Evolutionary conservation across 768 basidiomycete genomes (phyloP).

Genomic region (Hygrophoropsis aurantiaca): DNA sequence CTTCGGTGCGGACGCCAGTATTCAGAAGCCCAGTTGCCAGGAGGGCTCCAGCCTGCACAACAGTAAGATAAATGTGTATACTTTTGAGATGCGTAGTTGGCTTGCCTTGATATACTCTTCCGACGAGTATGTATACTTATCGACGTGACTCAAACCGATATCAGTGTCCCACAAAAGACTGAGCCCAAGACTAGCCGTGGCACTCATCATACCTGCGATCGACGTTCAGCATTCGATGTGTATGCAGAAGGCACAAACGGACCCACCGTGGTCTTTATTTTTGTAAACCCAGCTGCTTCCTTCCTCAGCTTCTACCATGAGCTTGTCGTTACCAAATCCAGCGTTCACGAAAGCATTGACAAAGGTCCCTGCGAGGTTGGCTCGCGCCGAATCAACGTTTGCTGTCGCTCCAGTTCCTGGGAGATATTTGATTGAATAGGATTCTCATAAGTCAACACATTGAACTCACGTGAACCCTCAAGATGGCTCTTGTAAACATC

Average conservation of each 20-base stretch:
- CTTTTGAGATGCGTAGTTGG: neutral
- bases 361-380: constrained; percentile 93
- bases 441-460: neutral
- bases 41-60: constrained; percentile 77
- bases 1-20: constrained; percentile 85
- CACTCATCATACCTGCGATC: constrained; percentile 85
- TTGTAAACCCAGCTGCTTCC: constrained; percentile 99
- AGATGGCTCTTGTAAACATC: constrained; percentile 98
- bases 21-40: constrained; percentile 94
- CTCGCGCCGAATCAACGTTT: constrained; percentile 89
- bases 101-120: constrained; percentile 93
- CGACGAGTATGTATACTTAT: constrained; percentile 95
- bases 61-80: neutral
- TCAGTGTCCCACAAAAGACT: constrained; percentile 97
- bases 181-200: constrained; percentile 90
- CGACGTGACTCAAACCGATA: constrained; percentile 88
- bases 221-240: neutral
- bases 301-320: constrained; percentile 96
- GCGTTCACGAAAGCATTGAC: constrained; percentile 99
- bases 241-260: neutral
- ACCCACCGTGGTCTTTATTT: constrained; percentile 94
- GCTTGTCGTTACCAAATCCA: constrained; percentile 97
- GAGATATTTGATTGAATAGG: neutral
- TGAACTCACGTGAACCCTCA: constrained; percentile 81
- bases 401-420: constrained; percentile 66